Base-by-base conservation (phyloP, 2,329 filamentous ascomycete genomes). In the Pseudocercospora musae region DNA sequence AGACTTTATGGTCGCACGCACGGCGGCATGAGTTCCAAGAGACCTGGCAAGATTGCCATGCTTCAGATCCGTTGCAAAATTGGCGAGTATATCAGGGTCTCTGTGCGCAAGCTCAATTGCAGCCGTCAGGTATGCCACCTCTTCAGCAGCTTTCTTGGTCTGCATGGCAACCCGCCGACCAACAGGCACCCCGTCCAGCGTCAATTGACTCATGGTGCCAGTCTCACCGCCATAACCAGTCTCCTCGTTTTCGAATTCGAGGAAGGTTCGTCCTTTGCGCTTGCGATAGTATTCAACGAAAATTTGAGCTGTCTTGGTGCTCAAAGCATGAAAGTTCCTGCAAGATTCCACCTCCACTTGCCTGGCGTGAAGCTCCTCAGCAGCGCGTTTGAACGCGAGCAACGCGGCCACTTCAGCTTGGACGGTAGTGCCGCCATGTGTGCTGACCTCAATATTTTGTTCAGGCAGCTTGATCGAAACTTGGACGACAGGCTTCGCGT, bases 211-310 rank as follows among this genome's bases (percentile, higher is more conserved):
- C 23, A 62, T 46, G 44, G 63, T 68, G n/a, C 50, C 59, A 9
- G 18, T 42, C 10, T 11, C 20, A 3, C 52, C 48, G 20, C 46
- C 56, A n/a, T 56, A 25, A 7, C 56, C 37, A 6, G n/a, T 50
- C 21, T 42, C 25, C 46, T 71, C 62, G 18, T 42, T 50, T 31
- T 70, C 65, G 13, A 72, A 59, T 27, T 74, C 70, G 21, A 73
- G 23, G 42, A 59, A 57, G 9, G 65, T 55, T 10, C 59, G 49
- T 27, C 57, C 54, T 21, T 62, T 59, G 3, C 25, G 49, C 5
- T 53, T 67, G 54, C 71, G 74, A 46, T 73, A 76, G 59, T 74
- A 75, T 5, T 77, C 73, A 40, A 80, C 66, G 62, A 80, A 78
- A 9, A 72, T 68, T 10, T 60, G 65, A 11, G 75, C 77, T 52